Conservation (phyloP, 768 basidiomycete species). For the Tremella fuciformis region DNA sequence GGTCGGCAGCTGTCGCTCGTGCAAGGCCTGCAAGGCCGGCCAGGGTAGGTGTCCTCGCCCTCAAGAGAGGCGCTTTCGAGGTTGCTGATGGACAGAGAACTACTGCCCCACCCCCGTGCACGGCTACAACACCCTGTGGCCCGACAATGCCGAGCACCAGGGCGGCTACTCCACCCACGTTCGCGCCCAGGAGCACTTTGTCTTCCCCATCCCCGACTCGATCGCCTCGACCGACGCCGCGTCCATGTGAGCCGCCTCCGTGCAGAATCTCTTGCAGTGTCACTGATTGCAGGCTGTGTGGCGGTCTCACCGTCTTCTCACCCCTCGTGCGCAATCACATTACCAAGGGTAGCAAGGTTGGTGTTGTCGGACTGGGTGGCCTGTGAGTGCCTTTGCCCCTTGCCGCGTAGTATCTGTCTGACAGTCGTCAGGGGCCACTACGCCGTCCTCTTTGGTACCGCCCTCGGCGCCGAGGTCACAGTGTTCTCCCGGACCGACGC, state of each 20-base stretch:
- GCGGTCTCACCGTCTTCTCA: slow-evolving; percentile 63
- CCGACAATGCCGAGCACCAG: slow-evolving; percentile 52
- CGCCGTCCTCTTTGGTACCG: slow-evolving; percentile 57
- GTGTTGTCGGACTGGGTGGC: slow-evolving; percentile 67
- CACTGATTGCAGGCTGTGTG: slow-evolving; percentile 56
- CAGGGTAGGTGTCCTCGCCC: slow-evolving; percentile 50
- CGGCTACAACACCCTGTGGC: slow-evolving; percentile 48
- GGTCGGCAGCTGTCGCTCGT: slow-evolving; percentile 59
- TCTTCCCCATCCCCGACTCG: slow-evolving; percentile 61
- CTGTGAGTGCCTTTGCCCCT: slow-evolving; percentile 34
- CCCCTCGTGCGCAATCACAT: slow-evolving; percentile 60
- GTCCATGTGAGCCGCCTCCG: slow-evolving; percentile 55
- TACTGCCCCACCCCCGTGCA: slow-evolving; percentile 42
- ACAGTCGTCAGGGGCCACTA: slow-evolving; percentile 37
- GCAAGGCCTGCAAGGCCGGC: slow-evolving; percentile 58
- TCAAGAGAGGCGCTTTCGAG: neutral
- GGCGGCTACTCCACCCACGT: slow-evolving; percentile 59
- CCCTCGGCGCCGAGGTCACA: slow-evolving; percentile 62
- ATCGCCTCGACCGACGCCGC: slow-evolving; percentile 60
- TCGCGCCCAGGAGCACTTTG: slow-evolving; percentile 57
- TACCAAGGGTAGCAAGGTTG: slow-evolving; percentile 65
- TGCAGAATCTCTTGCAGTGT: neutral
- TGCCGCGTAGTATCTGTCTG: too few relatives aligned
- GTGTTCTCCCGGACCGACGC: slow-evolving; percentile 62
- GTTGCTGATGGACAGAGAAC: slow-evolving; percentile 27